Conservation (phyloP, 2,329 filamentous ascomycete genomes). For the Thermomyces lanuginosus region DNA sequence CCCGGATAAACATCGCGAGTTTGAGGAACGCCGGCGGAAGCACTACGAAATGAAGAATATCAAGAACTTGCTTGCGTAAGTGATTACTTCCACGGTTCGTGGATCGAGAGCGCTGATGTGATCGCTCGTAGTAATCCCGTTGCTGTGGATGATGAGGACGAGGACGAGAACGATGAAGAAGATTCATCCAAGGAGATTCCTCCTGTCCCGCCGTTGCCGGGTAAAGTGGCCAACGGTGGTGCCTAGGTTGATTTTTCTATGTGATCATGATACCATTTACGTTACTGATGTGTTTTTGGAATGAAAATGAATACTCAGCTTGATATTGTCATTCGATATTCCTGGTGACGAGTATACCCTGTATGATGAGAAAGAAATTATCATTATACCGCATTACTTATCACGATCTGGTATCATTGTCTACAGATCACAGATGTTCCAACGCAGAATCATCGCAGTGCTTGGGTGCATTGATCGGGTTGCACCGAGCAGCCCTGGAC, state of each 20-base stretch:
- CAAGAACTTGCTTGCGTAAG: slow-evolving; percentile 65
- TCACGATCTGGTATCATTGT: slow-evolving; percentile 1
- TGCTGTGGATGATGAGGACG: slow-evolving; percentile 44
- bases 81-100: slow-evolving; percentile 6
- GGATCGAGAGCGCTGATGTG: slow-evolving; percentile 1
- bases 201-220: slow-evolving; percentile 13
- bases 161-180: slow-evolving; percentile 14
- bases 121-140: slow-evolving; percentile 40
- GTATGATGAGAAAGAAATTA: too few species aligned
- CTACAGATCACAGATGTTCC: slow-evolving; percentile 1
- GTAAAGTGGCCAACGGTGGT: too few species aligned
- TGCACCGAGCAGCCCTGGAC: slow-evolving; percentile 4
- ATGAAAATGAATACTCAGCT: too few species aligned
- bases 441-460: slow-evolving; percentile 3
- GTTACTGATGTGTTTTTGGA: too few species aligned
- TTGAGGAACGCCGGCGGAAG: slow-evolving; percentile 82
- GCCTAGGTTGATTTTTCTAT: too few species aligned
- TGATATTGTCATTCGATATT: too few species aligned
- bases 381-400: too few species aligned
- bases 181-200: slow-evolving; percentile 12
- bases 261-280: too few species aligned
- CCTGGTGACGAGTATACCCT: too few species aligned
- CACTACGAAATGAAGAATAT: slow-evolving; percentile 99
- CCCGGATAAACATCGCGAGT: slow-evolving; percentile 76
- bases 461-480: slow-evolving; percentile 5